A percentile compares a stretch with the other conserved stretches of the same genome.
These are phyloP conservation scores for Malus hybrid DNA, from an alignment of 331 rosid genomes.

Conservation along the genomic window DNA sequence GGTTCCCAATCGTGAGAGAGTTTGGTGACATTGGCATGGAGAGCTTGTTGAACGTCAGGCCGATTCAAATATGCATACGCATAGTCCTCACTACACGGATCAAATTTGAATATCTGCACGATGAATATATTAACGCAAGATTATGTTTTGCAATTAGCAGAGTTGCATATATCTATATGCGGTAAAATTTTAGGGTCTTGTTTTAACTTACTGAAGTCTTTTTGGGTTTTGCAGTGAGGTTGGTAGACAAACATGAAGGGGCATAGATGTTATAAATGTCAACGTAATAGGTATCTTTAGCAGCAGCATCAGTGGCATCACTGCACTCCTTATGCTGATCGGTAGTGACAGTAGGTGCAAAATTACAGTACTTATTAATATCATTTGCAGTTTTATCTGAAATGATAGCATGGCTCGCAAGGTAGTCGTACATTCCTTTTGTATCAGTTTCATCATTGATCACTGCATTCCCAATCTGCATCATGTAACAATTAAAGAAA, in stretches of 20 bases:
- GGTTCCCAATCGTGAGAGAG: constrained; percentile 58
- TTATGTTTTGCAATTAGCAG: neutral
- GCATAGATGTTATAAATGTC: constrained; percentile 77
- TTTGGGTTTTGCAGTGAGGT: constrained; percentile 44
- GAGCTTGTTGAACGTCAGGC: constrained; percentile 62
- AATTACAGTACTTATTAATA: constrained; percentile 35
- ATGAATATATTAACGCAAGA: neutral
- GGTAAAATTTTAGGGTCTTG: neutral
- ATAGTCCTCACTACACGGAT: constrained; percentile 62
- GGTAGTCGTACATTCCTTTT: constrained; percentile 53
- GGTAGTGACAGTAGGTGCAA: constrained; percentile 9
- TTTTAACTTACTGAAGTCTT: constrained; percentile 37
- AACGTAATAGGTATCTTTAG: neutral
- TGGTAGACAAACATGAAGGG: constrained; percentile 30
- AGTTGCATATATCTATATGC: neutral
- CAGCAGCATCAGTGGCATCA: neutral
- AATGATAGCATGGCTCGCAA: constrained; percentile 59
- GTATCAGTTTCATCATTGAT: constrained; percentile 63
- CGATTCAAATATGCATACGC: constrained; percentile 54
- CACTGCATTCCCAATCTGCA: constrained; percentile 86
- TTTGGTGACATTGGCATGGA: constrained; percentile 84
- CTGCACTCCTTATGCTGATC: constrained; percentile 10
- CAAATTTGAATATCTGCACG: constrained; percentile 39
- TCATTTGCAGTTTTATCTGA: constrained; percentile 27
- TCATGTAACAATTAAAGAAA: neutral